Evolutionary conservation across 108 stramenopile genomes (phyloP).

Genomic region (Discostella pseudostelligera): DNA sequence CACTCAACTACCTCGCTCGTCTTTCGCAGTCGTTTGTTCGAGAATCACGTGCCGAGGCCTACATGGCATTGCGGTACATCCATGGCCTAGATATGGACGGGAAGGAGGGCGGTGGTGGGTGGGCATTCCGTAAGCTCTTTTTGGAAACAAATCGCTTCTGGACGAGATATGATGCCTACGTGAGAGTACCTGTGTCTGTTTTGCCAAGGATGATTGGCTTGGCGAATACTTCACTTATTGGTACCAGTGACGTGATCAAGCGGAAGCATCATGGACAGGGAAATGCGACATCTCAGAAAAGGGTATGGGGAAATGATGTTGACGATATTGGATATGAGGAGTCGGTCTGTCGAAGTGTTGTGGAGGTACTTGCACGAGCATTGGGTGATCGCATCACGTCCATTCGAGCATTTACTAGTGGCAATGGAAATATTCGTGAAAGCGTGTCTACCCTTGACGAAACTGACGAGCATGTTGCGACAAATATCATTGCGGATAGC

Average conservation of each 20-base stretch:
- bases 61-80: constrained; percentile 25
- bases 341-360: constrained; percentile 47
- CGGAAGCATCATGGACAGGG: neutral
- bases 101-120: constrained; percentile 17
- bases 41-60: constrained; percentile 59
- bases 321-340: constrained; percentile 60
- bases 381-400: constrained; percentile 66
- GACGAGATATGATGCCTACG: constrained; percentile 73
- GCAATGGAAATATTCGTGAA: constrained; percentile 61
- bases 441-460: constrained; percentile 5
- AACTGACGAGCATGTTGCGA: constrained; percentile 21
- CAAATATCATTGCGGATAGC: constrained; percentile 31
- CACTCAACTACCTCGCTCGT: constrained; percentile 73
- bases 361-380: constrained; percentile 54
- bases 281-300: neutral
- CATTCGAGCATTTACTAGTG: constrained; percentile 63
- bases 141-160: constrained; percentile 71
- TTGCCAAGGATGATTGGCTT: constrained; percentile 39
- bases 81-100: constrained; percentile 27
- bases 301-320: constrained; percentile 39
- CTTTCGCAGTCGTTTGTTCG: constrained; percentile 72
- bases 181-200: constrained; percentile 50
- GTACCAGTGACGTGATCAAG: constrained; percentile 10
- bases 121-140: constrained; percentile 64
- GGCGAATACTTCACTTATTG: neutral